Evolutionary conservation across 192 early-diverging fungal genomes (phyloP).

Genomic region (Mortierella hygrophila): DNA sequence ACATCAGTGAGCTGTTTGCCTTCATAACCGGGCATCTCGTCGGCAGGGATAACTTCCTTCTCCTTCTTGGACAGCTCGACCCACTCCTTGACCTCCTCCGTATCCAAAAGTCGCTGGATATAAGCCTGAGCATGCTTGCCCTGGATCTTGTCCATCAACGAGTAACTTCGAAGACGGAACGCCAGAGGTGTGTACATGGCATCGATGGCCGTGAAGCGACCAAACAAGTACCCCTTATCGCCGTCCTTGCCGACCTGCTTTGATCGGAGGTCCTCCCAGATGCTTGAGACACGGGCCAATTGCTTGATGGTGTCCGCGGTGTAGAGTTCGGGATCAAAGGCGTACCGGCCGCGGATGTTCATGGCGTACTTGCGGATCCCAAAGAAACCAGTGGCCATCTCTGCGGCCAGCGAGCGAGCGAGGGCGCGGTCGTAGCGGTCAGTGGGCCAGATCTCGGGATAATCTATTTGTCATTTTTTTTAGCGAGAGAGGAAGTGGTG

Average conservation of each 20-base stretch:
- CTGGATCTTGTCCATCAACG: slow-evolving; percentile 17
- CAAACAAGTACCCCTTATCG: slow-evolving; percentile 57
- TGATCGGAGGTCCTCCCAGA: slow-evolving; percentile 48
- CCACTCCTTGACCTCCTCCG: slow-evolving; percentile 48
- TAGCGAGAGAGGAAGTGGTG: not conserved
- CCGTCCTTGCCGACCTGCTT: slow-evolving; percentile 31
- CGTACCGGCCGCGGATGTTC: slow-evolving; percentile 30
- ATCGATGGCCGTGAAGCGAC: slow-evolving; percentile 51
- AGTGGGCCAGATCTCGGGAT: slow-evolving; percentile 48
- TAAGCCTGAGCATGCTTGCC: slow-evolving; percentile 40
- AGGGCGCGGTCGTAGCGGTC: slow-evolving; percentile 45
- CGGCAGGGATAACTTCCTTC: slow-evolving; percentile 31
- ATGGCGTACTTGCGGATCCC: slow-evolving; percentile 43
- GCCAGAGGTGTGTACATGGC: slow-evolving; percentile 57
- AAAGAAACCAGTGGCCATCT: slow-evolving; percentile 53
- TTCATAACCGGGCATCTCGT: slow-evolving; percentile 20
- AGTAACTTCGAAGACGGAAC: slow-evolving; percentile 28
- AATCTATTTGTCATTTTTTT: slow-evolving; percentile 28
- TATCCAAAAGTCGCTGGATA: slow-evolving; percentile 27
- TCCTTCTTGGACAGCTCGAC: slow-evolving; percentile 20
- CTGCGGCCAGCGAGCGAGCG: slow-evolving; percentile 45
- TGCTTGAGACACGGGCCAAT: slow-evolving; percentile 25
- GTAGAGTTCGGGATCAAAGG: slow-evolving; percentile 30
- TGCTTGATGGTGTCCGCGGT: slow-evolving; percentile 22
- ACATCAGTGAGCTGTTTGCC: not conserved